Percentiles rank a stretch among this genome's conserved stretches.
Evolutionary conservation across 345 rosid species (phyloP).

Genomic region (Pugionium cornutum): DNA sequence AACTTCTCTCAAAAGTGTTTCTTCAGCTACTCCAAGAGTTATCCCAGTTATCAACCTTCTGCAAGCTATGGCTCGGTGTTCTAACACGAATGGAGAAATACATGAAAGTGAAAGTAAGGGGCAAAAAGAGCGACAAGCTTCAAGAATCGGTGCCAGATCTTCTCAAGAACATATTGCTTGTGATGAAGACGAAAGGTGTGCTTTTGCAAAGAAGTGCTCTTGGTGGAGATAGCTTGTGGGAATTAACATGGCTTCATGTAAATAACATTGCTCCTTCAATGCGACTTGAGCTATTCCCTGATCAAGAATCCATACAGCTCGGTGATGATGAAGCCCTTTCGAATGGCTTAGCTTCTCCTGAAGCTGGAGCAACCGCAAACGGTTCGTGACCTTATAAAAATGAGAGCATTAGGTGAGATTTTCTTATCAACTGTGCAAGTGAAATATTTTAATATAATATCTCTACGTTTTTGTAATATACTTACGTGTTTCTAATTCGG

Average conservation of each 20-base stretch:
- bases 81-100: slow-evolving; percentile 92
- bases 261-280: slow-evolving; percentile 77
- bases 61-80: slow-evolving; percentile 93
- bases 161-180: slow-evolving; percentile 76
- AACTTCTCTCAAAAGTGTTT: slow-evolving; percentile 78
- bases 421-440: slow-evolving; percentile 4
- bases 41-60: slow-evolving; percentile 73
- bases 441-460: slow-evolving; percentile 19
- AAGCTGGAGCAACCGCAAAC: slow-evolving; percentile 39
- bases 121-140: slow-evolving; percentile 91
- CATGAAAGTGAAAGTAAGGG: slow-evolving; percentile 80
- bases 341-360: slow-evolving; percentile 46
- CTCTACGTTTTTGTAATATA: slow-evolving; percentile 32
- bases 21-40: slow-evolving; percentile 72
- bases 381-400: slow-evolving; percentile 26
- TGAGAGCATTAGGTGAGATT: slow-evolving; percentile 22
- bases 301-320: slow-evolving; percentile 53
- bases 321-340: slow-evolving; percentile 49
- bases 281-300: slow-evolving; percentile 87
- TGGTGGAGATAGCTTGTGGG: slow-evolving; percentile 98
- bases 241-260: slow-evolving; percentile 92
- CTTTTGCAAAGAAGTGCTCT: slow-evolving; percentile 82
- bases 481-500: slow-evolving; percentile 27
- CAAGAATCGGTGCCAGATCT: slow-evolving; percentile 86
- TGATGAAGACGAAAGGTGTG: slow-evolving; percentile 82